These are phyloP conservation scores for Fomitopsis schrenkii DNA, from an alignment of 1,284 basidiomycete genomes.

Conservation along the genomic window DNA sequence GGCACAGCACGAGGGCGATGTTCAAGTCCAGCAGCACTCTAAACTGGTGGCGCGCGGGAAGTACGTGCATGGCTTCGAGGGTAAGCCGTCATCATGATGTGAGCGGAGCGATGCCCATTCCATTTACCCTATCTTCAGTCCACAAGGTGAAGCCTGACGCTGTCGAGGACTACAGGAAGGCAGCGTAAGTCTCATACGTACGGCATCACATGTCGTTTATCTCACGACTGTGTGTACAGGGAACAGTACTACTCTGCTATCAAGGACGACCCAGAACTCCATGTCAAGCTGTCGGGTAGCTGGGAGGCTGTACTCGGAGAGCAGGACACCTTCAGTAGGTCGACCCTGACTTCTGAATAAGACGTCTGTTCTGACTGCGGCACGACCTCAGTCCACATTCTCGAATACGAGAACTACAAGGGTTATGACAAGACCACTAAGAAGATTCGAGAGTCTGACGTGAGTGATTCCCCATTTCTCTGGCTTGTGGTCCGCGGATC, in stretches of 20 bases:
- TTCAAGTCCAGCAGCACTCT: constrained; percentile 77
- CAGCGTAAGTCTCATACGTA: constrained; percentile 59
- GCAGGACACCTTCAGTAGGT: constrained; percentile 75
- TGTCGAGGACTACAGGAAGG: constrained; percentile 78
- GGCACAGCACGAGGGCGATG: constrained; percentile 79
- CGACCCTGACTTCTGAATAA: not conserved
- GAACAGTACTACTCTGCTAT: constrained; percentile 80
- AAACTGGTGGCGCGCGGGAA: constrained; percentile 83
- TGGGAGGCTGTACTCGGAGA: constrained; percentile 89
- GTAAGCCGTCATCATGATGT: constrained; percentile 40
- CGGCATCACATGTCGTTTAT: not conserved
- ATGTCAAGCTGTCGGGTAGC: constrained; percentile 85
- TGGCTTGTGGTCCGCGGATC: not conserved
- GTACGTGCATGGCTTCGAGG: constrained; percentile 85
- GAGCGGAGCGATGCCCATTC: not conserved
- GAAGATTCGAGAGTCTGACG: constrained; percentile 59
- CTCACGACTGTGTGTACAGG: constrained; percentile 33
- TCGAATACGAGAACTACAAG: constrained; percentile 88
- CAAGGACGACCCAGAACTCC: constrained; percentile 64
- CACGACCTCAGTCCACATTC: constrained; percentile 55
- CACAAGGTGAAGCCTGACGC: constrained; percentile 82
- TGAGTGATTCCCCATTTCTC: constrained; percentile 25
- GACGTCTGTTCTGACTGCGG: not conserved
- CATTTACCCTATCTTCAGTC: constrained; percentile 36
- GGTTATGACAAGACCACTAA: constrained; percentile 74